Evolutionary conservation across 2,329 filamentous ascomycete species (phyloP), one percentile per base, ranked within the genome.

Genomic region (Nemania diffusa): DNA sequence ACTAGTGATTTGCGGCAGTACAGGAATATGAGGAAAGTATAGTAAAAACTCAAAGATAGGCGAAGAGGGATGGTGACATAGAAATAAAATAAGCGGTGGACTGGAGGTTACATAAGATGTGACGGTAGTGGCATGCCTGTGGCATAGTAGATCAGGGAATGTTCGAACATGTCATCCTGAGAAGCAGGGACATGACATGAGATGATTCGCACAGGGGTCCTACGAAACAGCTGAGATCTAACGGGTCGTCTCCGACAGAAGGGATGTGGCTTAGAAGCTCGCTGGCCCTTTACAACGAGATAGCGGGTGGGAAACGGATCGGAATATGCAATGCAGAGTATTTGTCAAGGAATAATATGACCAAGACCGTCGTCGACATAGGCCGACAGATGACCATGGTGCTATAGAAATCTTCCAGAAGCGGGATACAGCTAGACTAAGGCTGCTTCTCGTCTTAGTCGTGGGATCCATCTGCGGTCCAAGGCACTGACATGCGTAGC

Each of bases 191-290:
- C 50, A 52, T 53, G 22, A 56, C 34, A 55, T 52, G 29, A 60
- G 62, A 70, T 71, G 71, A 73, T 73, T 59, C 46, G 62, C 69
- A 67, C 71, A 71, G 70, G 73, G 70, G 57, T 50, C 37, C 51
- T 34, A 52, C 32, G 34, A 37, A 58, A 57, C 29, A 50, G 42
- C 24, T 52, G 24, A 63, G 26, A 61, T 63, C 37, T 52, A 64
- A 62, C 65, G 62, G 32, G 58, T 63, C 65, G 52, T 59, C 29
- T 29, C 63, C 52, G 40, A 70, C 63, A 63, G 62, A 66, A 66
- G 69, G 69, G 64, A 64, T 64, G 53, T 74, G 70, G 68, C 65
- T 68, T 53, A 32, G 46, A 44, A 29, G 40, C 42, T 20, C 67
- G 68, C 63, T 59, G 70, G 67, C 65, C 65, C 63, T 59, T 68